Base-by-base conservation (phyloP, 257 asterid genomes). In the Nyctanthes arbortristis region DNA sequence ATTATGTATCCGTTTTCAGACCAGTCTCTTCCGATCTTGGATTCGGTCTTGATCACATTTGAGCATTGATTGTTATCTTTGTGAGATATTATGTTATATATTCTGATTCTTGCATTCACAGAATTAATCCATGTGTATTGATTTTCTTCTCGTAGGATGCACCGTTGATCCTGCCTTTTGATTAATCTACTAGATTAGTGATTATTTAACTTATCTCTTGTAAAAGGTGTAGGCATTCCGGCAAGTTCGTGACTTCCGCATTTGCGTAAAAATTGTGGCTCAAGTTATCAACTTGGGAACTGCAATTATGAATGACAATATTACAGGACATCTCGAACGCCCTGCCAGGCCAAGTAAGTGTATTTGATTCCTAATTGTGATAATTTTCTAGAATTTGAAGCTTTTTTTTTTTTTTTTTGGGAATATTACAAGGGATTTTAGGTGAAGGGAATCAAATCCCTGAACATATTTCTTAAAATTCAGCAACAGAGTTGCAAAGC, bases 321-420 rank as follows among this genome's bases (percentile, higher is more conserved):
- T 77, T 89, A 84, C 90, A 11, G 96, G 85, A 79, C 81, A 84
- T 65, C 63, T 76, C 31, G 92, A 87, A 67, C 87, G 79, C 68
- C 85, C 89, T 0, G 10, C 59, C 70, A 78, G 78, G 79, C 84
- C 83, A 67, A 84, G 92, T 86, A 80, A 76, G 93, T 65, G 25
- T 18, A n/a, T 40, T 25, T 12, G 59, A 29, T 52, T 52, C 59
- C 59, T 52, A 52, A 31, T 52, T 22, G 31, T 31, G 7, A 52
- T 8, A 20, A 20, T 9, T 56, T 45, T 68, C 9, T n/a, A 5
- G 2, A 20, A 12, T 28, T 25, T 36, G 61, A 20, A n/a, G n/a
- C n/a, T n/a, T n/a, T n/a, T n/a, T n/a, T n/a, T n/a, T n/a, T n/a
- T n/a, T n/a, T n/a, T n/a, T n/a, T n/a, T n/a, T n/a, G n/a, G n/a